phyloP scores from a whole-genome alignment of 805 yeast genomes.

The Wickerhamomyces alni region DNA sequence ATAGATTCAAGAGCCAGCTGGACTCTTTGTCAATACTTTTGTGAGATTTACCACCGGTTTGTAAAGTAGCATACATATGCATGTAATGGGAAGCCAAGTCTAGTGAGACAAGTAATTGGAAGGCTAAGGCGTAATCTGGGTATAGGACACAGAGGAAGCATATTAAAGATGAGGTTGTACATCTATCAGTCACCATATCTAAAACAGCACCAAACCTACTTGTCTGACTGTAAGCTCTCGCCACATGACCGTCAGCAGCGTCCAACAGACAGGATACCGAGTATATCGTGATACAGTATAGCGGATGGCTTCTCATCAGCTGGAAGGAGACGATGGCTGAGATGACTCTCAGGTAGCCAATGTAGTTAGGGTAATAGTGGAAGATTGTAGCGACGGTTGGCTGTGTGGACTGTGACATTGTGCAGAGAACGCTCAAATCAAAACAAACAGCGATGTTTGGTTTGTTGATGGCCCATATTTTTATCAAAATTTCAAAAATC shows the following conservation, averaged over 20 bases:
- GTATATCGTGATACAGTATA: constrained; percentile 69
- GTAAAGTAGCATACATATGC: constrained; percentile 95
- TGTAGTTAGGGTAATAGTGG: constrained; percentile 82
- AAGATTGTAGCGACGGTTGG: constrained; percentile 52
- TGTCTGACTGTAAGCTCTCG: constrained; percentile 82
- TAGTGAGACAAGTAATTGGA: constrained; percentile 81
- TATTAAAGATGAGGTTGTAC: constrained; percentile 91
- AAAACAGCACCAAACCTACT: constrained; percentile 93
- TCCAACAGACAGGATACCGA: constrained; percentile 87
- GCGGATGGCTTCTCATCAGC: constrained; percentile 81
- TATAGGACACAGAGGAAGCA: constrained; percentile 79
- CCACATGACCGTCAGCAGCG: constrained; percentile 95
- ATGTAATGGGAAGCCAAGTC: constrained; percentile 93
- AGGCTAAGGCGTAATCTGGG: constrained; percentile 50
- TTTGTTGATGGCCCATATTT: too few species aligned
- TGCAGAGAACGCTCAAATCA: too few species aligned
- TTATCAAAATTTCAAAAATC: too few species aligned
- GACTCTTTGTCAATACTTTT: constrained; percentile 71
- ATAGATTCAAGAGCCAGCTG: constrained; percentile 69
- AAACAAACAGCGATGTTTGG: too few species aligned
- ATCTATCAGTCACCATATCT: constrained; percentile 98
- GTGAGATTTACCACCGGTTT: constrained; percentile 75
- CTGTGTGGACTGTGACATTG: constrained; percentile 2
- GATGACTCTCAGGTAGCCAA: constrained; percentile 81
- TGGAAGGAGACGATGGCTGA: constrained; percentile 76